Conservation (phyloP, 805 yeast species). For the Candida dendrica region DNA sequence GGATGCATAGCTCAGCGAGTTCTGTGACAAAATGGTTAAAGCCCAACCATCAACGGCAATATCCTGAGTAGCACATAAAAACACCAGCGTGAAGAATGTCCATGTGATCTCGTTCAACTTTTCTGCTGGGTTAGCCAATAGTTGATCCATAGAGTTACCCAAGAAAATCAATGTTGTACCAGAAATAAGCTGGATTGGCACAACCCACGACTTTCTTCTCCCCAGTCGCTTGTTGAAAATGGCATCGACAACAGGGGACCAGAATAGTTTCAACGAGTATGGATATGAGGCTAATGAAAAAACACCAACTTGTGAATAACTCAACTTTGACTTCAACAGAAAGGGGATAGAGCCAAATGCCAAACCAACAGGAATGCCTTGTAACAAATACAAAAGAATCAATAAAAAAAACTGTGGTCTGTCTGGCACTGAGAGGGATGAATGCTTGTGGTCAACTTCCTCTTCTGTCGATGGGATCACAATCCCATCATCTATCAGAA, state of each 20-base stretch:
- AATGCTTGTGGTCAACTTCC: background rate
- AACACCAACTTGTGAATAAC: conserved; percentile 84
- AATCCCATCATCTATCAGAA: background rate
- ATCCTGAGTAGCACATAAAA: conserved; percentile 94
- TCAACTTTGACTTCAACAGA: conserved; percentile 69
- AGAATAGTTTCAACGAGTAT: conserved; percentile 80
- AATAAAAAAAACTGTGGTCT: conserved; percentile 69
- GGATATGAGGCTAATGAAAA: conserved; percentile 93
- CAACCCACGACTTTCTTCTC: conserved; percentile 86
- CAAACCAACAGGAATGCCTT: conserved; percentile 95
- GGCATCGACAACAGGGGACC: conserved; percentile 97
- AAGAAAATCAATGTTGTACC: conserved; percentile 59
- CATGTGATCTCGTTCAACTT: conserved; percentile 53
- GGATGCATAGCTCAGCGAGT: conserved; percentile 82
- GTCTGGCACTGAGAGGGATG: conserved; percentile 37
- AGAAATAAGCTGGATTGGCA: conserved; percentile 83
- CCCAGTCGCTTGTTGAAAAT: conserved; percentile 63
- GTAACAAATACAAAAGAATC: conserved; percentile 71
- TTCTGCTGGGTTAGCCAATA: conserved; percentile 40
- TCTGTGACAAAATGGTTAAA: conserved; percentile 70
- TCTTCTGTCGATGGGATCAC: background rate
- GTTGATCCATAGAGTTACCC: conserved; percentile 49
- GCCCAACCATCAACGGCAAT: conserved; percentile 99
- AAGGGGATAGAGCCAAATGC: conserved; percentile 95
- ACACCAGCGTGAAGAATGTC: conserved; percentile 69